Evolutionary conservation across 495 filamentous ascomycete species (phyloP), one percentile per base, ranked within the genome.

Genomic region (Clohesyomyces aquaticus): DNA sequence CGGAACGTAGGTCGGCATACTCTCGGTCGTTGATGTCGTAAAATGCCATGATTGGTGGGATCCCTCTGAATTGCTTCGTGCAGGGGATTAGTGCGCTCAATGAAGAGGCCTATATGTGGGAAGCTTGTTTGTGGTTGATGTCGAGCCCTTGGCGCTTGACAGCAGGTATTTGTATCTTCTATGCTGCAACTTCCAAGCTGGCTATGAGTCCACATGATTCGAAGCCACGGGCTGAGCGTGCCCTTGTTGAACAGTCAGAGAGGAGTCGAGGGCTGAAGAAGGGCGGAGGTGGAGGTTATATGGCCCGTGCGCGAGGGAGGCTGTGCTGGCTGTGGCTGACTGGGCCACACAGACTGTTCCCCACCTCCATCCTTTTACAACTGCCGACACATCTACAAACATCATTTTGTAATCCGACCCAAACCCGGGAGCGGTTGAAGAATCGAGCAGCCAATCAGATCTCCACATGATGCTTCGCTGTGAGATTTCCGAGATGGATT

Each of bases 1-100:
- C 46, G 23, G 47, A 22, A n/a, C 58, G 58, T 2, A 61, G 47
- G 29, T 61, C 58, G 58, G n/a, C n/a, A n/a, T n/a, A n/a, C n/a
- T n/a, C n/a, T 21, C 18, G 4, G 57, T 60, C 38, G 3, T 26
- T 50, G 28, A 23, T 3, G 23, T 16, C 12, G 8, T 59, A 41
- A 25, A 27, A 25, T 4, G 57, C 27, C 26, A 51, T 60, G 19
- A 26, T 10, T n/a, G n/a, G n/a, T n/a, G n/a, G n/a, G n/a, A n/a
- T n/a, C n/a, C n/a, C n/a, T n/a, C n/a, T n/a, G n/a, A n/a, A n/a
- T n/a, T n/a, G n/a, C n/a, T n/a, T n/a, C n/a, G n/a, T n/a, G n/a
- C n/a, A n/a, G 12, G 28, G 14, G 21, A 48, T n/a, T 50, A 50
- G 56, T 49, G n/a, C 56, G 27, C 43, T 59, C 56, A 59, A 43